These are phyloP conservation scores for Termitomyces sp. DNA, from an alignment of 768 basidiomycete species.

Conservation along the genomic window DNA sequence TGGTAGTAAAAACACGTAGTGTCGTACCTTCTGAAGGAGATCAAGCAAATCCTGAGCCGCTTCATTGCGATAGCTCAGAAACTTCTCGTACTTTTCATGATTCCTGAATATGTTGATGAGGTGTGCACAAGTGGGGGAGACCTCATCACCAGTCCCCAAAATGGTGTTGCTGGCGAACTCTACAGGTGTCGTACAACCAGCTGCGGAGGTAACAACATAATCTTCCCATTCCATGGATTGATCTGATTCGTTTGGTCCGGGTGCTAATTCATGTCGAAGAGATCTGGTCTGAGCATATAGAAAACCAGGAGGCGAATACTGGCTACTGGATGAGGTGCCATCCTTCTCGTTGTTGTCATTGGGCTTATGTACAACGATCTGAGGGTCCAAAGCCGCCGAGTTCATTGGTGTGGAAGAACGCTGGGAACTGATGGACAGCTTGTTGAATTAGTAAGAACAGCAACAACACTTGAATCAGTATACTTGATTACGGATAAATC, in stretches of 20 bases:
- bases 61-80: neutral
- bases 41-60: conserved; percentile 4
- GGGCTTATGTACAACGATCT: neutral
- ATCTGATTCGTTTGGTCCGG: neutral
- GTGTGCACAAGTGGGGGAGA: too few species aligned
- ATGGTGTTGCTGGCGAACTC: too few species aligned
- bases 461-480: neutral
- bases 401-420: neutral
- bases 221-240: neutral
- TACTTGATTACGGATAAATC: neutral
- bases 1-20: too few species aligned
- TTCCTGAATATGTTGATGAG: too few species aligned
- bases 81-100: too few species aligned
- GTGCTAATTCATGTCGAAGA: neutral
- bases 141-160: too few species aligned
- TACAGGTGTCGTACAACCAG: too few species aligned
- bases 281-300: neutral
- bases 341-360: neutral
- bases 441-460: neutral
- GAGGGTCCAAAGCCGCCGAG: neutral
- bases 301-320: neutral
- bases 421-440: neutral
- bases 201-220: neutral
- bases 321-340: neutral
- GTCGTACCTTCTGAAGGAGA: conserved; percentile 2